Conservation (phyloP, 805 yeast genomes). For the Lipomyces starkeyi region DNA sequence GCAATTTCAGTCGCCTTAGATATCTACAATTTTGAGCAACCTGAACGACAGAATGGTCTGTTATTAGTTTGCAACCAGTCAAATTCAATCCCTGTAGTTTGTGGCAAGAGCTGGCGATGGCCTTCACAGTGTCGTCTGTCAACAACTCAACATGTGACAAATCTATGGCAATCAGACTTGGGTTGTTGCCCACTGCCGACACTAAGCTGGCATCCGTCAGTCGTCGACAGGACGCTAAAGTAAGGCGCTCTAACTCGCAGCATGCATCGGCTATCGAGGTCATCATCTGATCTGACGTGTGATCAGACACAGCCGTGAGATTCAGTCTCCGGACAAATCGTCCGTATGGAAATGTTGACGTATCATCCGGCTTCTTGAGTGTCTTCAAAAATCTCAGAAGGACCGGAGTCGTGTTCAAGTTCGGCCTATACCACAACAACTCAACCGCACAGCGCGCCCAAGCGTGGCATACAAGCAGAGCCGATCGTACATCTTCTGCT, state of each 20-base stretch:
- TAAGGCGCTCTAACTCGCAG: constrained; percentile 78
- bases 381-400: constrained; percentile 62
- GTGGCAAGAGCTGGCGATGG: constrained; percentile 72
- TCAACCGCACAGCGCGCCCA: constrained; percentile 83
- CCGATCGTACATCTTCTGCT: constrained; percentile 27
- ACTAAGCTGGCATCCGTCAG: constrained; percentile 68
- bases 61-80: constrained; percentile 77
- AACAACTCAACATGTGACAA: constrained; percentile 76
- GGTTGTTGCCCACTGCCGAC: constrained; percentile 66
- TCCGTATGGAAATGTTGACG: constrained; percentile 66
- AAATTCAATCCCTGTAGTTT: constrained; percentile 89
- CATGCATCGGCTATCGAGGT: constrained; percentile 64
- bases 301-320: constrained; percentile 71
- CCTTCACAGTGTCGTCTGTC: constrained; percentile 70
- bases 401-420: constrained; percentile 58
- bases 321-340: constrained; percentile 78
- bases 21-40: constrained; percentile 69
- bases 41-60: constrained; percentile 64
- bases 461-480: constrained; percentile 71
- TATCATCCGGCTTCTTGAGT: constrained; percentile 56
- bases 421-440: constrained; percentile 86
- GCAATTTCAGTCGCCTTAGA: constrained; percentile 81
- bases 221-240: constrained; percentile 78
- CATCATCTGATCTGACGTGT: constrained; percentile 69
- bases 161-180: constrained; percentile 81